These are phyloP conservation scores for Penicillium psychrosexuale DNA, from an alignment of 2,329 filamentous ascomycete species.

Conservation along the genomic window DNA sequence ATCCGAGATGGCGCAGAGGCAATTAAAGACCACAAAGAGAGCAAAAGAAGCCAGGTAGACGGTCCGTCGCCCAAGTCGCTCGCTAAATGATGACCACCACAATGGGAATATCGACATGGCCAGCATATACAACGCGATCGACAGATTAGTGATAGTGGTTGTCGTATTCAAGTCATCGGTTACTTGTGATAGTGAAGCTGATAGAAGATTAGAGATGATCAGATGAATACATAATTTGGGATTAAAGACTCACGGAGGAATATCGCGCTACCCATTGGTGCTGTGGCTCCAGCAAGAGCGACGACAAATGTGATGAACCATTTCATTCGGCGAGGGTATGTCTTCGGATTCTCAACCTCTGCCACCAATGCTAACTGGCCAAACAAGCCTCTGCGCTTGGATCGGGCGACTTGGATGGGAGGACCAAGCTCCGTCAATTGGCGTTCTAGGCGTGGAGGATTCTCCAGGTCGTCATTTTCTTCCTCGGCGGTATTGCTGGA, in stretches of 20 bases:
- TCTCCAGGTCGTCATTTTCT: constrained; percentile 18
- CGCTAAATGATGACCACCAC: constrained; percentile 83
- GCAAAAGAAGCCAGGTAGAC: constrained; percentile 74
- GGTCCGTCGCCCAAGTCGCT: constrained; percentile 66
- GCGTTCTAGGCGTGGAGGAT: constrained; percentile 12
- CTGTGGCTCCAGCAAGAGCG: constrained; percentile 70
- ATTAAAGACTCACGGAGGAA: constrained; percentile 64
- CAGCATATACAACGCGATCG: constrained; percentile 77
- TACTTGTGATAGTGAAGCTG: constrained; percentile 67
- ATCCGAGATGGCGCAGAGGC: constrained; percentile 65
- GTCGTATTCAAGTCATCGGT: constrained; percentile 60
- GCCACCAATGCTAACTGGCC: constrained; percentile 68
- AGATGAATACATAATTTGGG: not conserved
- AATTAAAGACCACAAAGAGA: constrained; percentile 68
- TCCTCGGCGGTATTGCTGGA: constrained; percentile 20
- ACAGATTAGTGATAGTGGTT: constrained; percentile 68
- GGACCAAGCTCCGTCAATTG: constrained; percentile 28
- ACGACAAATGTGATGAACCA: constrained; percentile 80
- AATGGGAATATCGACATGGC: constrained; percentile 79
- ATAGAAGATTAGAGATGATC: not conserved
- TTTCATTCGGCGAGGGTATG: constrained; percentile 72
- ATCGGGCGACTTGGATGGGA: constrained; percentile 50
- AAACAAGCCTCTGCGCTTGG: constrained; percentile 67
- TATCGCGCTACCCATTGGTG: constrained; percentile 80
- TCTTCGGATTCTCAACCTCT: constrained; percentile 72